Conservation (phyloP, 805 yeast genomes). For the Zygosaccharomyces siamensis region DNA sequence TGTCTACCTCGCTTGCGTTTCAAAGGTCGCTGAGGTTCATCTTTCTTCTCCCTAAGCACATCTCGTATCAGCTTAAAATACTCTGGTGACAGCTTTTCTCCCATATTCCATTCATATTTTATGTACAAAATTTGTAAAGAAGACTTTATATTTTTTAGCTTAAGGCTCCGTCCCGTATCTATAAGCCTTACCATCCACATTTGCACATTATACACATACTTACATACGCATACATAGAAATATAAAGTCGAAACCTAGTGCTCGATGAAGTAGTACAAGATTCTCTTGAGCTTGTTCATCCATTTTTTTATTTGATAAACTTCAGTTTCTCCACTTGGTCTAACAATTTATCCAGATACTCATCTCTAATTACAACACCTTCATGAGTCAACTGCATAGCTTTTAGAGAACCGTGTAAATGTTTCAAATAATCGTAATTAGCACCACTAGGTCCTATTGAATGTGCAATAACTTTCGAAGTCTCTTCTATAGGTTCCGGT, state of each 20-base stretch:
- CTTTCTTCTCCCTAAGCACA: conserved; percentile 25
- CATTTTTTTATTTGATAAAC: background rate
- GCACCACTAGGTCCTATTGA: conserved; percentile 78
- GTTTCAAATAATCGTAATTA: conserved; percentile 64
- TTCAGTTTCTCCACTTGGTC: conserved; percentile 24
- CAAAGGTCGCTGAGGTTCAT: conserved; percentile 13
- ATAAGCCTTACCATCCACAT: background rate
- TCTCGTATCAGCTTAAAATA: conserved; percentile 31
- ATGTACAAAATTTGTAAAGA: background rate
- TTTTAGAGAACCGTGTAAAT: conserved; percentile 47
- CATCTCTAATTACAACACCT: conserved; percentile 32
- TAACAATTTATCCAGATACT: conserved; percentile 40
- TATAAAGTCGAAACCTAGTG: background rate
- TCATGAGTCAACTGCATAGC: conserved; percentile 31
- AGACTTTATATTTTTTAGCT: background rate
- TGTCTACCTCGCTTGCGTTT: conserved; percentile 16
- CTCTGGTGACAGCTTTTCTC: conserved; percentile 27
- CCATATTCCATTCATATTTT: conserved; percentile 12
- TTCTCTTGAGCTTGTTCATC: background rate
- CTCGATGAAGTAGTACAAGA: background rate
- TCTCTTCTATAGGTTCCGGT: conserved; percentile 55
- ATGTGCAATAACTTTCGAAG: conserved; percentile 56
- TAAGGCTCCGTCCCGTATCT: background rate
- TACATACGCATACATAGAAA: no score
- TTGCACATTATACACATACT: background rate